Base-by-base conservation (phyloP, 2,329 filamentous ascomycete genomes). In the Colletotrichum camelliae region DNA sequence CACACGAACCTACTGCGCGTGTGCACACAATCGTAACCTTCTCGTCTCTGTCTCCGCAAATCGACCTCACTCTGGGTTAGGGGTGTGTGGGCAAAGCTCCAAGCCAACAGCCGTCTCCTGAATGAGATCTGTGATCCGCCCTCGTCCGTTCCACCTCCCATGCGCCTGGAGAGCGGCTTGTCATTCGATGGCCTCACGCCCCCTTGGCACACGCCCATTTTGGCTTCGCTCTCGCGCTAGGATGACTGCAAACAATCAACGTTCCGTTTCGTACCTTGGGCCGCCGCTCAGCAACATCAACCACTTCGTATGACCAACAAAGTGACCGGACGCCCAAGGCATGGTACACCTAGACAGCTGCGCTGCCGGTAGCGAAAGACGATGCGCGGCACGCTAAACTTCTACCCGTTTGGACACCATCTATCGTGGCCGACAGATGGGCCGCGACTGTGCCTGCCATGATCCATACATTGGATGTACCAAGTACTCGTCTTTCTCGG, bases 241-340 rank as follows among this genome's bases (percentile, higher is more conserved):
- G 74, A 75, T 65, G 64, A 37, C 65, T 73, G 76, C 76, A 76
- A 77, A 76, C 76, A 76, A 77, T 68, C 68, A 75, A 75, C 74
- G 75, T 75, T 77, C 69, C 69, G 76, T 76, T 77, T 73, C 76
- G 73, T 75, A 69, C 73, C 68, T 76, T 69, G 58, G 52, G 58
- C 57, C 39, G 74, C 58, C 39, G 43, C 29, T 73, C 18, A 31
- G 16, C 62, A 64, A 29, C 62, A 57, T 31, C 31, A 55, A 52
- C 39, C 31, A 60, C 43, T 21, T 52, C 43, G 29, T 24, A 55
- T 55, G n/a, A 35, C 52, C 21, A 31, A 29, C 57, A 55, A 48
- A 52, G 57, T 70, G 64, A 35, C 58, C 33, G 64, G 43, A 35
- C 31, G 39, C 48, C 58, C 48, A 74, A 57, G 67, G 43, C 43